Evolutionary conservation across 164 flowering plant genomes (phyloP).

Genomic region (Vitis cinerea): DNA sequence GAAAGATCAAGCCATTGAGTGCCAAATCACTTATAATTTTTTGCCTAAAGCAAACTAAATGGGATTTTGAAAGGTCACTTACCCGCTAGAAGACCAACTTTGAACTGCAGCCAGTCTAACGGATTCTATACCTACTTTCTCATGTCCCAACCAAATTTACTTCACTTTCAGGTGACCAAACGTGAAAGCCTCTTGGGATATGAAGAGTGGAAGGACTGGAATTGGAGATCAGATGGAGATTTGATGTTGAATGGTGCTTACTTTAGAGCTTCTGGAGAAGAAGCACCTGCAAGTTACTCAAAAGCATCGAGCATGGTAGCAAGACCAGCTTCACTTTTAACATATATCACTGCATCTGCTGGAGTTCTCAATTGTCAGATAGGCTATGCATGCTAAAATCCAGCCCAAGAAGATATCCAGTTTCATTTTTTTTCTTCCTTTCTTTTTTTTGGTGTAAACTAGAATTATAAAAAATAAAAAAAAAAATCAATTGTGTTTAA

Average conservation of each 20-base stretch:
- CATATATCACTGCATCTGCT: conserved; percentile 13
- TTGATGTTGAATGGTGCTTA: conserved; percentile 32
- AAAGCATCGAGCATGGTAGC: conserved; percentile 37
- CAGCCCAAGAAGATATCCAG: background rate
- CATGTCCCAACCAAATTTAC: background rate
- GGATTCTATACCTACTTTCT: too few relatives aligned
- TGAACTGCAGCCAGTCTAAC: background rate
- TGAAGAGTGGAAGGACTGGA: conserved; percentile 33
- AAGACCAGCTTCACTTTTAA: conserved; percentile 25
- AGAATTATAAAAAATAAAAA: background rate
- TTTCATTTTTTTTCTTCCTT: background rate
- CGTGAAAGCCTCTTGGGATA: conserved; percentile 8
- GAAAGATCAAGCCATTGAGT: too few relatives aligned
- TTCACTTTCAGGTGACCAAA: conserved; percentile 25
- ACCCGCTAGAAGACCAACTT: too few relatives aligned
- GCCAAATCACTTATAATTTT: too few relatives aligned
- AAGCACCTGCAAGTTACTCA: conserved; percentile 17
- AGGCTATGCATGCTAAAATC: conserved; percentile 19
- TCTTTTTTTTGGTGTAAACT: background rate
- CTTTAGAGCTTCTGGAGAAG: conserved; percentile 27
- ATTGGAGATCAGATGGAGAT: conserved; percentile 40
- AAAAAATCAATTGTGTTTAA: background rate
- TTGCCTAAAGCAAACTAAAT: too few relatives aligned
- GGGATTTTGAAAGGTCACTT: too few relatives aligned
- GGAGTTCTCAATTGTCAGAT: conserved; percentile 23